Evolutionary conservation across 805 yeast genomes (phyloP).

Genomic region (Starmerella sirachaensis): DNA sequence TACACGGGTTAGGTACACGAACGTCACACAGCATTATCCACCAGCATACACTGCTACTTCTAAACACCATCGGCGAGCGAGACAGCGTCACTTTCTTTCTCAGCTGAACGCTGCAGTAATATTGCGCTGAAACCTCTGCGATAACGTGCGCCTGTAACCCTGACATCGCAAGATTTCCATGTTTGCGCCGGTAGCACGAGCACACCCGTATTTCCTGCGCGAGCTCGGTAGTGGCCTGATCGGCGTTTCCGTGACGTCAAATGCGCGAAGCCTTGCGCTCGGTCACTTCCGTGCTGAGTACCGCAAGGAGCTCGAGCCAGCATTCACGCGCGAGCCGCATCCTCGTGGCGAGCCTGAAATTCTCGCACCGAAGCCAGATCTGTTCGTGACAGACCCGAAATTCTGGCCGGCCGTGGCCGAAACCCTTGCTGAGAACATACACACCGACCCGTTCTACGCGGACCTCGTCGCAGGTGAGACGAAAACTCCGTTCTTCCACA

Average conservation of each 20-base stretch:
- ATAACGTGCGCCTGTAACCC: too few species aligned
- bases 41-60: too few species aligned
- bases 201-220: constrained; percentile 7
- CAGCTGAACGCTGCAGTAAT: background rate
- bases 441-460: constrained; percentile 23
- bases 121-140: too few species aligned
- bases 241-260: constrained; percentile 19
- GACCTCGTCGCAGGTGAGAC: constrained; percentile 28
- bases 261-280: constrained; percentile 20
- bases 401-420: constrained; percentile 22
- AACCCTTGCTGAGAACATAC: constrained; percentile 22
- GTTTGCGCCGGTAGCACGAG: constrained; percentile 4
- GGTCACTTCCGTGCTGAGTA: constrained; percentile 21
- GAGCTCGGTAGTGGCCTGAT: constrained; percentile 6
- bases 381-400: constrained; percentile 18
- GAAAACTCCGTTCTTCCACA: constrained; percentile 48
- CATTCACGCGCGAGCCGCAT: constrained; percentile 18
- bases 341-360: constrained; percentile 19
- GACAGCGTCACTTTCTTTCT: background rate
- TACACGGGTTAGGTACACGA: constrained; percentile 28
- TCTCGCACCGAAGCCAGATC: constrained; percentile 14
- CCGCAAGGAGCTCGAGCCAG: constrained; percentile 13
- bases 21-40: too few species aligned
- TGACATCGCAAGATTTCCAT: too few species aligned
- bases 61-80: too few species aligned